phyloP scores from a whole-genome alignment of 768 basidiomycete species.

The Russula olivacea region DNA sequence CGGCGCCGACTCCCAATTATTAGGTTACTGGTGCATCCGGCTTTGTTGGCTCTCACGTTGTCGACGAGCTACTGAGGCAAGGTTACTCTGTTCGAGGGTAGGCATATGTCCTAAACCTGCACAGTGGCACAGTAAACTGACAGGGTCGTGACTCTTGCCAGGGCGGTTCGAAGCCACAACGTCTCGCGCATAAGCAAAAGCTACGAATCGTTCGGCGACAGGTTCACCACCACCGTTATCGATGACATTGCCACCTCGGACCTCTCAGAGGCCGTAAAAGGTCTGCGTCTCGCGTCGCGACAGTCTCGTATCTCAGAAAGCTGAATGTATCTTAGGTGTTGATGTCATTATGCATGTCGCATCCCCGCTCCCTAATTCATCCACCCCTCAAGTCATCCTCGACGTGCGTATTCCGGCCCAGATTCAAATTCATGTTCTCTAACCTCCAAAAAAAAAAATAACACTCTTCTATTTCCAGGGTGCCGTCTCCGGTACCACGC shows the following conservation, averaged over 20 bases:
- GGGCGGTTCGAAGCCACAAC: conserved; percentile 26
- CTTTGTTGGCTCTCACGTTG: conserved; percentile 29
- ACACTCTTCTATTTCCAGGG: neutral
- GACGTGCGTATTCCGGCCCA: conserved; percentile 1
- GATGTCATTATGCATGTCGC: conserved; percentile 25
- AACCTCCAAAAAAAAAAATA: neutral
- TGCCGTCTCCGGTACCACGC: conserved; percentile 19
- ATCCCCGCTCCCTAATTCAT: conserved; percentile 9
- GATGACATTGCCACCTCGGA: conserved; percentile 27
- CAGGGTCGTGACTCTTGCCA: neutral
- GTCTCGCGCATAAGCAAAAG: conserved; percentile 11
- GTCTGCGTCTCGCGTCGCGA: conserved; percentile 6
- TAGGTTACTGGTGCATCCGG: conserved; percentile 45
- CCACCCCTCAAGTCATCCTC: conserved; percentile 18
- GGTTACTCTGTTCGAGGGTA: conserved; percentile 48
- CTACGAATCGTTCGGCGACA: conserved; percentile 23
- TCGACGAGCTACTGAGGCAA: conserved; percentile 35
- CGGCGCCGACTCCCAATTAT: neutral
- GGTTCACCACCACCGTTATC: conserved; percentile 22
- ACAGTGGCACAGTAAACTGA: too few relatives aligned
- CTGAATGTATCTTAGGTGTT: conserved; percentile 7
- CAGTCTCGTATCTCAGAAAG: neutral
- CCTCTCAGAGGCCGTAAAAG: conserved; percentile 23
- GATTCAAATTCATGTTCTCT: neutral
- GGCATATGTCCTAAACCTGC: neutral